Percentiles rank a stretch among this genome's conserved stretches.
Conservation (phyloP, 768 basidiomycete species). For the Boletales sp. region DNA sequence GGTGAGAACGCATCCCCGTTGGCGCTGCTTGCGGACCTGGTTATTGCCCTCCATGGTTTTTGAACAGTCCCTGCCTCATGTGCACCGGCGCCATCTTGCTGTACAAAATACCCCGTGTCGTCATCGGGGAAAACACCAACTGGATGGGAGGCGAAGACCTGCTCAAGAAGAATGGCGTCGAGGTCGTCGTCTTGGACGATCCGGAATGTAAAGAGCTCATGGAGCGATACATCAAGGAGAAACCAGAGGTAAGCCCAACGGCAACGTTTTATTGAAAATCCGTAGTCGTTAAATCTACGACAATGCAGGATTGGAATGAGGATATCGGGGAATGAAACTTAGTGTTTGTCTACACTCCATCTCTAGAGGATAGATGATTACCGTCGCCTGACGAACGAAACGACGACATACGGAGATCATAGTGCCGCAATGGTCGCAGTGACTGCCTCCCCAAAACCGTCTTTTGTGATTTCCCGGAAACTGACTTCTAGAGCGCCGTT, state of each 20-base stretch:
- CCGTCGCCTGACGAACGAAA: not conserved
- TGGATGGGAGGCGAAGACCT: constrained; percentile 54
- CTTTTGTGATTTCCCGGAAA: constrained; percentile 36
- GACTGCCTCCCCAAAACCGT: constrained; percentile 31
- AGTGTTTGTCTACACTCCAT: constrained; percentile 6
- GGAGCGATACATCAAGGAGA: constrained; percentile 50
- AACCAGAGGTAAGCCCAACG: constrained; percentile 43
- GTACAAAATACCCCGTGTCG: constrained; percentile 61
- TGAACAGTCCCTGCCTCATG: constrained; percentile 58
- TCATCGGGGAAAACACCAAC: constrained; percentile 60
- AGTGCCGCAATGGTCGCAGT: constrained; percentile 23
- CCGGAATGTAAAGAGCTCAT: constrained; percentile 52
- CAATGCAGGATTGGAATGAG: constrained; percentile 51
- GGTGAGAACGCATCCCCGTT: constrained; percentile 18
- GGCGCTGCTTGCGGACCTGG: not conserved
- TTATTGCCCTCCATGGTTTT: not conserved
- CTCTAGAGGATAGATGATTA: not conserved
- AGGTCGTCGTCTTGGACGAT: constrained; percentile 48
- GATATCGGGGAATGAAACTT: constrained; percentile 49
- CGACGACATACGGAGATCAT: constrained; percentile 9
- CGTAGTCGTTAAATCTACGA: constrained; percentile 10
- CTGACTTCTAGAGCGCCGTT: constrained; percentile 36
- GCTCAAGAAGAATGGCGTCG: constrained; percentile 48
- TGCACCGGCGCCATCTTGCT: constrained; percentile 61
- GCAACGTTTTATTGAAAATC: constrained; percentile 5